Base-by-base conservation (phyloP, 306 rosid species). In the Datisca glomerata region DNA sequence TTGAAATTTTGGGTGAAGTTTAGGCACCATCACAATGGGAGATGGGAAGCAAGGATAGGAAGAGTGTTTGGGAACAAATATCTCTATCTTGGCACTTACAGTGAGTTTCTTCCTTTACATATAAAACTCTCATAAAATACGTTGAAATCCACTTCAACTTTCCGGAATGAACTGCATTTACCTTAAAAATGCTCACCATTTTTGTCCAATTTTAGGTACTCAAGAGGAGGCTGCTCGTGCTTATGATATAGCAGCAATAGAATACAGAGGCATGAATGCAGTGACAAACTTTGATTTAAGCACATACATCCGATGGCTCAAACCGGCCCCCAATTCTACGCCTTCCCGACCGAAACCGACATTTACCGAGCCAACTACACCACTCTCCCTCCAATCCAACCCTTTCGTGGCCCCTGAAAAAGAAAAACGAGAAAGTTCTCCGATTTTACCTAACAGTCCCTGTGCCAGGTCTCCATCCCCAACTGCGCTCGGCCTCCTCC, bases 401-500 rank as follows among this genome's bases (percentile, higher is more conserved):
- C 17, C 18, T 20, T 37, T 42, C 21, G 33, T 24, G 1, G 13
- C 14, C 23, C 59, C 32, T 61, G 33, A 62, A 71, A 39, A 43
- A 42, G 8, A 52, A 55, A 60, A 59, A 45, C 44, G 24, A 11
- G 46, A 51, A 55, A 0, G 27, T 68, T 58, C 59, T 60, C 59
- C 64, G 43, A 6, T 29, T 24, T 13, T 17, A 46, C 29, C 84
- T 21, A 38, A 56, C 15, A 57, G 79, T 64, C 57, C 73, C 43
- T 41, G 58, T 42, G 37, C 53, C n/a, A 72, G 65, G 53, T 32
- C 81, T 23, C 43, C 78, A 20, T 75, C 94, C 50, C 78, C 86
- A 15, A 57, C 81, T 13, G 86, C 94, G 19, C 68, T 81, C 18
- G 83, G 94, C 52, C 76, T 86, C 61, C 86, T 86, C 51, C 64